Base-by-base conservation (phyloP, 306 rosid genomes). In the Cicer cuneatum region DNA sequence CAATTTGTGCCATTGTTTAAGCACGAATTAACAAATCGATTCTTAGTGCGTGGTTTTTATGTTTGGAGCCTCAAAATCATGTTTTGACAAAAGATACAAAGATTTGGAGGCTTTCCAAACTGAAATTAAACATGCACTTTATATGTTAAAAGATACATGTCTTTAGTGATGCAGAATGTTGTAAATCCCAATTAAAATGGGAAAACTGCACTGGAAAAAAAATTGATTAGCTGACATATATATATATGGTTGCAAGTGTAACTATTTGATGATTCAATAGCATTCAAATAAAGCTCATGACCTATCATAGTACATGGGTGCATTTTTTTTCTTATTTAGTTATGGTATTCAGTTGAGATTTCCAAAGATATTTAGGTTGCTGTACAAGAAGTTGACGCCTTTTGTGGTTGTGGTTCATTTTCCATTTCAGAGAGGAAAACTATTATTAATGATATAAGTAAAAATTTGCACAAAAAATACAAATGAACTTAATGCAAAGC, bases 131-230 rank as follows among this genome's bases (percentile, higher is more conserved):
- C 57, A 61, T 60, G 47, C 65, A 78, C 40, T 70, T 60, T 39
- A 18, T 13, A 63, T 65, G 66, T 68, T 45, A 2, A 52, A 52
- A 62, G 48, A 29, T 43, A 43, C 39, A 24, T 68, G 80, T 70
- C 62, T 77, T 53, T 5, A 29, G 46, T 46, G 57, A 52, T 10
- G 19, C 61, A n/a, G 24, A 69, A 11, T 80, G 69, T 66, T 81
- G 81, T 74, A 74, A 63, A 65, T 75, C 60, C 76, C 83, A 71
- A 57, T 73, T 14, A 12, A 29, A 54, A 37, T 29, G 85, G 75
- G 80, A 42, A 63, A 53, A 40, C 19, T 57, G 65, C 7, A 40
- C 21, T 80, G 38, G 39, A 45, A 73, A 76, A 68, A 47, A 60
- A 79, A 39, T 52, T 16, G 48, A 46, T 13, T 62, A 72, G 42